Base-by-base conservation (phyloP, 805 yeast species). In the Candida suzukii region DNA sequence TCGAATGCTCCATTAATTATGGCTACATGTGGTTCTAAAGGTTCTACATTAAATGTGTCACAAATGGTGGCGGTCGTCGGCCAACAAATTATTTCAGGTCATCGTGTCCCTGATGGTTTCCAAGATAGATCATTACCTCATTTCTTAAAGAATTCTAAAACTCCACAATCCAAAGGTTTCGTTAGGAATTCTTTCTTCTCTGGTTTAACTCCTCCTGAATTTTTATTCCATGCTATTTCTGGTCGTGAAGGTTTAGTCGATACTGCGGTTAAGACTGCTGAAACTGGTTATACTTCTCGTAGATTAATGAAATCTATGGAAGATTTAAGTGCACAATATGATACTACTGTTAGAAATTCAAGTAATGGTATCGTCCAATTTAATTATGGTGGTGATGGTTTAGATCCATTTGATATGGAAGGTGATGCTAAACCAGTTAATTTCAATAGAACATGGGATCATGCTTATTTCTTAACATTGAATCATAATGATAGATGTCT, bases 61-160 rank as follows among this genome's bases (percentile, higher is more conserved):
- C 99, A 93, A 70, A 93, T 93, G 99, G 98, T 93, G 74, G 99
- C 99, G 0, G 96, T 91, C 60, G 99, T 93, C 24, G 99, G 99
- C 41, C 99, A 93, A 68, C 99, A 93, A 66, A 93, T 93, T 70
- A 93, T 93, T 52, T 82, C 96, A 4, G 99, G 99, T 64, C 86
- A 88, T 60, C 95, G 99, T 76, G 99, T 93, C 46, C 98, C 99
- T 20, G 96, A 93, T 72, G 99, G 99, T n/a, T 93, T 93, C 74
- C 98, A 93, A 64, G 98, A 93, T 67, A 80, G 99, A 65, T 88
- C 99, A 0, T 69, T 93, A 51, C 99, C 99, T 12, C 99, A 93
- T 67, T 93, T 93, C 70, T 80, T 87, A 37, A 93, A 95, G 65
- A 85, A 85, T 63, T 90, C 98, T 50, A 90, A 91, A 61, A 87